phyloP scores from a whole-genome alignment of 139 green algal genomes.

The Auxenochlorella pyrenoidosa region DNA sequence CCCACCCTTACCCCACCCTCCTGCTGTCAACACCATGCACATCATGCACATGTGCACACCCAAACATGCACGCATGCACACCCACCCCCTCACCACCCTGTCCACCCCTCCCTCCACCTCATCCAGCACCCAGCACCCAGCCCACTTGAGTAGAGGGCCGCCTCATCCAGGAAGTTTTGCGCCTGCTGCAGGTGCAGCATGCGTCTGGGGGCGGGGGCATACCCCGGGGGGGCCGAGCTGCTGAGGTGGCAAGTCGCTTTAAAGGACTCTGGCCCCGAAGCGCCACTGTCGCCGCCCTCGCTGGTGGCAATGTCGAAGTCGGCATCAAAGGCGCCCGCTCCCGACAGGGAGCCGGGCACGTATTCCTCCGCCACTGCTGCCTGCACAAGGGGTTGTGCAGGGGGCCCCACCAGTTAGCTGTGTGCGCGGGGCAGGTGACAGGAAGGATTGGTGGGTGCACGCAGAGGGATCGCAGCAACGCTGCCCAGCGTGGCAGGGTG shows the following conservation, averaged over 20 bases:
- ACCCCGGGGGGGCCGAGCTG: not conserved
- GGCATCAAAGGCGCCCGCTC: not conserved
- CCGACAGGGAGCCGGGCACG: not conserved
- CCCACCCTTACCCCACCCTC: no score
- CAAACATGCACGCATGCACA: no score
- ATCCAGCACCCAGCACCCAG: no score
- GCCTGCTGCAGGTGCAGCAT: constrained; percentile 5
- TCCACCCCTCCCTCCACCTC: not conserved
- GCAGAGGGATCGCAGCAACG: not conserved
- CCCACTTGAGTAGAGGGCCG: constrained; percentile 49
- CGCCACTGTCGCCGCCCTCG: not conserved
- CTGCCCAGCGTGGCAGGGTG: not conserved
- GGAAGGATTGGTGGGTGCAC: not conserved
- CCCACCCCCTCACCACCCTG: no score
- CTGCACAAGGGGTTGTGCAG: not conserved
- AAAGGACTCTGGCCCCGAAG: not conserved
- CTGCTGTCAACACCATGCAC: no score
- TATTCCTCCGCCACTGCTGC: constrained; percentile 5
- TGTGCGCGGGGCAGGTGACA: not conserved
- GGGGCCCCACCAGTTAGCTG: no score
- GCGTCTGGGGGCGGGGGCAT: not conserved
- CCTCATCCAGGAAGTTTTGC: constrained; percentile 57
- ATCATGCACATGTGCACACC: no score
- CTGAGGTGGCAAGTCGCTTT: not conserved
- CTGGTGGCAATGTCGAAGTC: not conserved